Evolutionary conservation across 83 land plant species (phyloP), one percentile per base, ranked within the genome.

Genomic region (Picea abies): DNA sequence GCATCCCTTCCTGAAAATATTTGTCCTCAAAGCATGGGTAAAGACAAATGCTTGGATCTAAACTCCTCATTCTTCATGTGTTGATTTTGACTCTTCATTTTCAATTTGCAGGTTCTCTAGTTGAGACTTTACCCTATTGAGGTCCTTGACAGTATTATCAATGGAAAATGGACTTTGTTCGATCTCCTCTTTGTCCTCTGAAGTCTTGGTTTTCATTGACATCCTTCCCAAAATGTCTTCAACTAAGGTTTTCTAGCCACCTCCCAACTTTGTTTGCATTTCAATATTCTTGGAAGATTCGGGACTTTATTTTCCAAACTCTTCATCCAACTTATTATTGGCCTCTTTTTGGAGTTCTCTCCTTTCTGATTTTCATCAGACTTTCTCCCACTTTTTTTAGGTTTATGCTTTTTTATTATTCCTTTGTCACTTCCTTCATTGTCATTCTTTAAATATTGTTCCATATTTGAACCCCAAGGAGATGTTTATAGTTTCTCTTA

Each of bases 371-470:
- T 49, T 49, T 49, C 52, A 49, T 49, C 52, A 49, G 52, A 49
- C 52, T 49, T 49, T 49, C 10, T 49, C 52, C 52, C 52, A 49
- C 25, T 70, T 77, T 84, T 80, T 78, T 79, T 84, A 71, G 76
- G 86, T 64, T 63, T 63, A 68, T 84, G 86, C 41, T 70, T 77
- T 80, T 82, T 12, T 71, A 85, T 86, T 56, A 86, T 44, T 26
- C 77, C 83, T n/a, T 84, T 75, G 1, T 49, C 52, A 49, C 11
- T 49, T 9, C 52, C 10, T 49, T 49, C 52, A 49, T 10, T 49
- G 10, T 9, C 52, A 49, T 49, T 9, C 52, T 49, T 10, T 9
- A 49, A 49, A 49, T 49, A 9, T 9, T 49, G 10, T 49, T 9
- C 52, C 52, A 49, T 49, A 8, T 49, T 49, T 8, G 52, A 49